Percentiles rank a stretch among this genome's conserved stretches.
These are phyloP conservation scores for Lyophyllum shimeji DNA, from an alignment of 768 basidiomycete genomes.

Conservation along the genomic window DNA sequence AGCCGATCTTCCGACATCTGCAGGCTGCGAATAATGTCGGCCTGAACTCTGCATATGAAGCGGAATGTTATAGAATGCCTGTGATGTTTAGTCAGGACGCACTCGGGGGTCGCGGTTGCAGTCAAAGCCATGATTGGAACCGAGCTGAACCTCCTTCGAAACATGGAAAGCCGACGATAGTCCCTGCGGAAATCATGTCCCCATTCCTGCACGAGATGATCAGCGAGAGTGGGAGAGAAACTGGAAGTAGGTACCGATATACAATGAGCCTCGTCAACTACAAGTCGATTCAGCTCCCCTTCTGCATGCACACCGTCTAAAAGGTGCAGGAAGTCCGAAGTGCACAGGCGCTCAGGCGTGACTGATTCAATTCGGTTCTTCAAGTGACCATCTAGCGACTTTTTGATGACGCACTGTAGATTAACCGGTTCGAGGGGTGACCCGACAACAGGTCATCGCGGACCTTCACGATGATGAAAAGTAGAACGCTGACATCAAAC, in stretches of 20 bases:
- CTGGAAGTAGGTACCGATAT: constrained; percentile 56
- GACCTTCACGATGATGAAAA: constrained; percentile 42
- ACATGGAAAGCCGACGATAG: constrained; percentile 69
- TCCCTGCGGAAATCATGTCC: constrained; percentile 79
- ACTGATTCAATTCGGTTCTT: constrained; percentile 35
- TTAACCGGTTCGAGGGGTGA: constrained; percentile 55
- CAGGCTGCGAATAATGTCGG: constrained; percentile 69
- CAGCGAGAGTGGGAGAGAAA: not conserved
- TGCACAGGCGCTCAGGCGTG: constrained; percentile 75
- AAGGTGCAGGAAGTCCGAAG: constrained; percentile 48
- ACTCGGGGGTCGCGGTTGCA: constrained; percentile 77
- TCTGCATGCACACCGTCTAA: constrained; percentile 53
- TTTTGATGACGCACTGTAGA: constrained; percentile 58
- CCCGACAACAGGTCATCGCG: constrained; percentile 58
- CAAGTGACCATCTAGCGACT: not conserved
- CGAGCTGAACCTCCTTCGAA: constrained; percentile 62
- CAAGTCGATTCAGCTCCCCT: constrained; percentile 65
- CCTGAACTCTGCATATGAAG: constrained; percentile 55
- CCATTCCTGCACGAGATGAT: constrained; percentile 63
- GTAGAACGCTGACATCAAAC: not conserved
- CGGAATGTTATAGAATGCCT: not conserved
- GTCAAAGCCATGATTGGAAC: constrained; percentile 89
- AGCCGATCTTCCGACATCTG: constrained; percentile 56
- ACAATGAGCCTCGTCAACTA: constrained; percentile 87
- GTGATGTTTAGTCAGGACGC: constrained; percentile 17